Conservation (phyloP, 805 yeast species). For the Nakazawaea wickerhamii region DNA sequence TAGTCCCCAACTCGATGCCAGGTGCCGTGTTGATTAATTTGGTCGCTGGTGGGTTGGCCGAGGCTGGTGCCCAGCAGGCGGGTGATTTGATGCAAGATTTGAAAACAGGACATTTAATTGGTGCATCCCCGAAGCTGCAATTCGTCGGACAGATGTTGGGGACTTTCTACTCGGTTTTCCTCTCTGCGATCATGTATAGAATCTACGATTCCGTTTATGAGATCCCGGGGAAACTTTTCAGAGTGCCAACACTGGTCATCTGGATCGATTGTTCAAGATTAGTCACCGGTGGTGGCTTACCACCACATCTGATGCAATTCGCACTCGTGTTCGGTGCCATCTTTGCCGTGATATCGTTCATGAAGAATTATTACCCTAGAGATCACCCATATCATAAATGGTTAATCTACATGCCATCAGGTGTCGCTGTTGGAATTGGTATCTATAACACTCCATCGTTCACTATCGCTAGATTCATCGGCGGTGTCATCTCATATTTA, state of each 20-base stretch:
- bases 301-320: constrained; percentile 64
- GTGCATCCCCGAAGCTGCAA: constrained; percentile 91
- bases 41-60: constrained; percentile 95
- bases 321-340: constrained; percentile 57
- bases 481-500: constrained; percentile 64
- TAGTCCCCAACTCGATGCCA: constrained; percentile 70
- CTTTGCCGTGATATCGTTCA: constrained; percentile 64
- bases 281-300: constrained; percentile 87
- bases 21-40: constrained; percentile 80
- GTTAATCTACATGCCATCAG: constrained; percentile 71
- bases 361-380: constrained; percentile 51
- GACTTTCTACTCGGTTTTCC: constrained; percentile 72
- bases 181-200: constrained; percentile 78
- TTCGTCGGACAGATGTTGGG: constrained; percentile 88
- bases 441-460: constrained; percentile 91
- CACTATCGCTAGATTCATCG: constrained; percentile 87
- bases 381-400: constrained; percentile 33
- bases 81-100: constrained; percentile 97
- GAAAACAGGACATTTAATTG: constrained; percentile 87
- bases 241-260: constrained; percentile 92
- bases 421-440: constrained; percentile 97
- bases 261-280: constrained; percentile 96
- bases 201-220: constrained; percentile 77
- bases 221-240: constrained; percentile 75
- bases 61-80: constrained; percentile 98